Base-by-base conservation (phyloP, 1,284 basidiomycete genomes). In the Gomphus bonarii region DNA sequence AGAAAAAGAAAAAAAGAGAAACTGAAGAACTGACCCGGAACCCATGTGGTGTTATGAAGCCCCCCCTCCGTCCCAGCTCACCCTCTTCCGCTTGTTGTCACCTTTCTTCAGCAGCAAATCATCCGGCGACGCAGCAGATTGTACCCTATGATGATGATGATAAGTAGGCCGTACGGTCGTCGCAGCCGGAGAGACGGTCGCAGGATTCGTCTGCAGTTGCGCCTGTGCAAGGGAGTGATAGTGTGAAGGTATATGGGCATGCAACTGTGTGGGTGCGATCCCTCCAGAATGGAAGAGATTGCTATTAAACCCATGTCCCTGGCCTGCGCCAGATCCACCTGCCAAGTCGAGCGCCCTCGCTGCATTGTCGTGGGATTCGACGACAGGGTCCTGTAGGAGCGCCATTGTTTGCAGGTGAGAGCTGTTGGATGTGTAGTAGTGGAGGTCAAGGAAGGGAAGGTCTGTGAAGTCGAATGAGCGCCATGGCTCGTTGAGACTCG, bases 361-460 rank as follows among this genome's bases (percentile, higher is more conserved):
- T 25, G 50, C 50, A 18, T 51, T 51, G n/a, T 31, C 28, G 22
- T n/a, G 36, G 54, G 67, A 28, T 62, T 66, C 65, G 18, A 59
- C 58, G 25, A 59, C 58, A 18, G 58, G 48, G 52, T 55, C 52
- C 25, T 55, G 58, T 9, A 44, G 60, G 51, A 59, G 53, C 4
- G 54, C 63, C 48, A 57, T 63, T 36, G 55, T 62, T 48, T 58
- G 63, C 52, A 60, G 63, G 61, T 59, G 63, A 56, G 16, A 66
- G 67, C 16, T 68, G 64, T 58, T 66, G 55, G 62, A 62, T 47
- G 71, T 73, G 64, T 81, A 83, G 65, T 87, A 87, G 64, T 88
- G 85, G 65, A 88, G 65, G 67, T 88, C 85, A 57, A 88, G 73
- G 68, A 85, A 88, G 1, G 85, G 79, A 4, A 87, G 67, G 59